Conservation (phyloP, 169 alveolate genomes). For the Plasmodium coatneyi region DNA sequence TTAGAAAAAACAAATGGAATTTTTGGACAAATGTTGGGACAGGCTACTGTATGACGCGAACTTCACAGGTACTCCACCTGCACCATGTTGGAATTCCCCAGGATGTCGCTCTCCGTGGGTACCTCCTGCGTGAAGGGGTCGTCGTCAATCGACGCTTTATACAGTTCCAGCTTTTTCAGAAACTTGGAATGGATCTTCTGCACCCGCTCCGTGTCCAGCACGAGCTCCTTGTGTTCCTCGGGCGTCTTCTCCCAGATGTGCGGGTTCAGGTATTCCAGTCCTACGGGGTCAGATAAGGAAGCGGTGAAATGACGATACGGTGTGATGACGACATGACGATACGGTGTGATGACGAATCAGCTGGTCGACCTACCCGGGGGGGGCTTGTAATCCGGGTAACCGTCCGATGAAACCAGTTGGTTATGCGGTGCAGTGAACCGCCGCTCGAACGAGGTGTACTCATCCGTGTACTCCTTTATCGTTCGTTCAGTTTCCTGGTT, state of each 20-base stretch:
- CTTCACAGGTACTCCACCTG: constrained; percentile 19
- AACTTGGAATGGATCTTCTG: constrained; percentile 70
- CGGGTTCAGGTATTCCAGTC: constrained; percentile 74
- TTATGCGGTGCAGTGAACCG: constrained; percentile 40
- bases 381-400: constrained; percentile 56
- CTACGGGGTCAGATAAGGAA: background rate
- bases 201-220: constrained; percentile 71
- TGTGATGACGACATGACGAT: too few species aligned
- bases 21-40: background rate
- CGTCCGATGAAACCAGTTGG: constrained; percentile 20
- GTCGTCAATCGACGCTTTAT: constrained; percentile 73
- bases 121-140: constrained; percentile 77
- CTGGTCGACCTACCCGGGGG: constrained; percentile 17
- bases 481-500: constrained; percentile 26
- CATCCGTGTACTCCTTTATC: constrained; percentile 46
- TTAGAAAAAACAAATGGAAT: background rate
- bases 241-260: constrained; percentile 73
- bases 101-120: constrained; percentile 54
- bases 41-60: background rate
- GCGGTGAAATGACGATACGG: background rate
- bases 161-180: constrained; percentile 62
- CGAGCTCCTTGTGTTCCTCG: constrained; percentile 71
- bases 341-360: background rate
- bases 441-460: constrained; percentile 21
- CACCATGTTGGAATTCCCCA: constrained; percentile 30